Percentiles rank a stretch among this genome's conserved stretches.
phyloP scores from a whole-genome alignment of 2,329 filamentous ascomycete genomes.

The Epicoccum sorghinum region DNA sequence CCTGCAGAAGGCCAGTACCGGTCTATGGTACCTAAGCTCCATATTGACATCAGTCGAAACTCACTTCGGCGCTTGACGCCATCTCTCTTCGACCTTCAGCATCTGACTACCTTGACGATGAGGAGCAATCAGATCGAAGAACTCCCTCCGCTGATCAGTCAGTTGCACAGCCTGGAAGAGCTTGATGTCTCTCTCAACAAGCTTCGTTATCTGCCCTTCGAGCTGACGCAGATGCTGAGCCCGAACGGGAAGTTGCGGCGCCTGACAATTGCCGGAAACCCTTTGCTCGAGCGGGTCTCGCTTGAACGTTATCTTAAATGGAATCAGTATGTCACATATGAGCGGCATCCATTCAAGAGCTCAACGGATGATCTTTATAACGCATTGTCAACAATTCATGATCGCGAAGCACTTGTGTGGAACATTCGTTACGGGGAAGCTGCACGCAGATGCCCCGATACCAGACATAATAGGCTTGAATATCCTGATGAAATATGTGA shows the following conservation, averaged over 20 bases:
- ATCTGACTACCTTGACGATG: conserved; percentile 34
- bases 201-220: conserved; percentile 33
- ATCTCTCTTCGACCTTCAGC: conserved; percentile 32
- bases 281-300: conserved; percentile 13
- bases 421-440: conserved; percentile 14
- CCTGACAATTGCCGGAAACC: conserved; percentile 25
- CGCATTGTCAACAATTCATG: neutral
- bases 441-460: no score
- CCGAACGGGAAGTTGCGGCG: conserved; percentile 21
- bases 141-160: conserved; percentile 34
- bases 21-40: conserved; percentile 36
- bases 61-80: conserved; percentile 26
- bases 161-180: conserved; percentile 24
- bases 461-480: no score
- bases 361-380: conserved; percentile 1
- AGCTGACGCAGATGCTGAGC: conserved; percentile 29
- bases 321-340: neutral
- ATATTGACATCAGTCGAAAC: conserved; percentile 33
- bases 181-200: conserved; percentile 35
- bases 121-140: conserved; percentile 34
- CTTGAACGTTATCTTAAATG: no score
- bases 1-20: conserved; percentile 39
- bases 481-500: no score
- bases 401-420: conserved; percentile 23
- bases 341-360: conserved; percentile 1